Evolutionary conservation across 2,329 filamentous ascomycete genomes (phyloP), one percentile per base, ranked within the genome.

Genomic region (Diaporthe sp.): DNA sequence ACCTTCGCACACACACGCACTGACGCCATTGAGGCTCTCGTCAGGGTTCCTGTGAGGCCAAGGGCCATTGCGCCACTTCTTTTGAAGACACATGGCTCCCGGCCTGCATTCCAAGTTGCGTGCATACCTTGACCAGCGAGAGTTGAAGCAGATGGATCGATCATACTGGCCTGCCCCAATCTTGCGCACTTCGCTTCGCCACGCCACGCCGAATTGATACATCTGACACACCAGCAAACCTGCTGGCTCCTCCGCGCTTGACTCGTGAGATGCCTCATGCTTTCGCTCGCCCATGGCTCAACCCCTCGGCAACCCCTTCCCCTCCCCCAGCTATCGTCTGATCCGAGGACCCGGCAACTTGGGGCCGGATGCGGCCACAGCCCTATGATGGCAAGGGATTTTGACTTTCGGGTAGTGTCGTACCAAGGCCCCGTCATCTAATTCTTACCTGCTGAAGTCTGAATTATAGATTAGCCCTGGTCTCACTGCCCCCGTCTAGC

Each of bases 391-490:
- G 15, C 47, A 53, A 27, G 63, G 32, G 47, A 53, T 53, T 37
- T 27, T 53, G 47, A 53, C 63, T 68, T 51, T 68, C 47, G 47
- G 32, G 32, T 51, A 12, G 44, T 25, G 22, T 37, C 44, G 9
- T 39, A 37, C 63, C 63, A 68, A 53, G 63, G 25, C 63, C 25
- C 63, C 63, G 47, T 68, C 63, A 68, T 68, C 63, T 68, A 68
- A 53, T 68, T 68, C 44, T 27, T 37, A 68, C 63, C 63, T 68
- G 4, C 32, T 68, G 63, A 68, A 22, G 47, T 68, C 47, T 53
- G 63, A 39, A 53, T 68, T 68, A 68, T 68, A 68, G 47, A 68
- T 30, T 22, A 37, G 47, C 63, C 63, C 63, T 68, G 63, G 47
- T 39, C 63, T 39, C 63, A 39, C 63, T 53, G 63, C 44, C 63